Evolutionary conservation across 2,329 filamentous ascomycete genomes (phyloP).

Genomic region (Paraconiothyrium sp.): DNA sequence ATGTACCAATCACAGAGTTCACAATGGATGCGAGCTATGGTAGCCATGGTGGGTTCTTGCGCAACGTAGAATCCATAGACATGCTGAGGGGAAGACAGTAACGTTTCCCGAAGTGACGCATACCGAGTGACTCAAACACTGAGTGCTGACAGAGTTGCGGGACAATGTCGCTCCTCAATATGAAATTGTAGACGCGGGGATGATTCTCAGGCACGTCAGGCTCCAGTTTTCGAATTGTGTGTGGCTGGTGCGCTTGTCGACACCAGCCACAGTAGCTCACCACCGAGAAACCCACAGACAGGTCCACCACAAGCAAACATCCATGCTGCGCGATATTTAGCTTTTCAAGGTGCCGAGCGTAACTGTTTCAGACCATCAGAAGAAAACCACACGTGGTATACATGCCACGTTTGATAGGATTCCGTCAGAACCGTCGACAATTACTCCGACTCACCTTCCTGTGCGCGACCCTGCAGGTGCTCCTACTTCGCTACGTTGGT

Average conservation of each 20-base stretch:
- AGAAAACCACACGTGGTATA: not conserved
- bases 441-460: conserved; percentile 4
- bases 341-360: no score
- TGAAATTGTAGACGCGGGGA: not conserved
- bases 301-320: not conserved
- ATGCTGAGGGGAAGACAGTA: no score
- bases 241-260: not conserved
- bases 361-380: not conserved
- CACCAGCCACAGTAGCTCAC: not conserved
- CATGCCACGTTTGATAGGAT: conserved; percentile 6
- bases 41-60: no score
- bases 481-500: conserved; percentile 1
- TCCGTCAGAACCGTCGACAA: conserved; percentile 2
- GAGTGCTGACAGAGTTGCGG: no score
- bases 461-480: not conserved
- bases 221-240: not conserved
- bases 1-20: no score
- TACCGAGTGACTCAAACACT: no score
- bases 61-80: no score
- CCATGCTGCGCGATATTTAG: not conserved
- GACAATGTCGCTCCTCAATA: no score
- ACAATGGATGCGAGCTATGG: no score
- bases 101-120: no score
- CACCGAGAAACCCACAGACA: not conserved
- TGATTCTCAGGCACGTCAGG: not conserved